Percentiles rank a stretch among this genome's conserved stretches.
phyloP scores from a whole-genome alignment of 768 basidiomycete genomes.

The Pleurotus giganteus region DNA sequence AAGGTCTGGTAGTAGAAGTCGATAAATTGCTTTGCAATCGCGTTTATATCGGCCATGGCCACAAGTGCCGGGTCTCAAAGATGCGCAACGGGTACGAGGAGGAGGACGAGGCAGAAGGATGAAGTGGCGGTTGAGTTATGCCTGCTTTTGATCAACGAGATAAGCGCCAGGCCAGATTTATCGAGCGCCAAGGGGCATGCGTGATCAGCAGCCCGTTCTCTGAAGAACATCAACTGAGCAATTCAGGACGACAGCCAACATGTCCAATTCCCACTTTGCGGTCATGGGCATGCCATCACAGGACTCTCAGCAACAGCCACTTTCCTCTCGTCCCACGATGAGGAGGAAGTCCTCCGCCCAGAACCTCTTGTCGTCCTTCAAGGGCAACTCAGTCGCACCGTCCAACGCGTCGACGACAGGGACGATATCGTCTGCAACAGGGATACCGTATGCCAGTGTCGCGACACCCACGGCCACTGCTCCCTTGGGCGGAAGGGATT shows the following conservation, averaged over 20 bases:
- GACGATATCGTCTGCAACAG: slow-evolving; percentile 31
- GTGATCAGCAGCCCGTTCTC: too few species aligned
- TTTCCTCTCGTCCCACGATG: slow-evolving; percentile 52
- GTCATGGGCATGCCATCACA: background rate
- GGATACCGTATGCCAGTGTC: slow-evolving; percentile 35
- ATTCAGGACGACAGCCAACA: slow-evolving; percentile 15
- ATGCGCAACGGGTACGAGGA: slow-evolving; percentile 16
- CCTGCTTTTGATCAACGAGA: background rate
- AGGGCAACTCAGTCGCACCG: slow-evolving; percentile 31
- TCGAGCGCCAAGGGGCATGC: background rate
- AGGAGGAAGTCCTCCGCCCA: slow-evolving; percentile 85
- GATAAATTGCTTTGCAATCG: slow-evolving; percentile 76
- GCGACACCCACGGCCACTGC: slow-evolving; percentile 42
- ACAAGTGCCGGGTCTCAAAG: slow-evolving; percentile 12
- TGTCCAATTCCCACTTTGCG: slow-evolving; percentile 39
- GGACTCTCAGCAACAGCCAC: background rate
- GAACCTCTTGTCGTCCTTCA: slow-evolving; percentile 80
- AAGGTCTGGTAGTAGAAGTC: slow-evolving; percentile 84
- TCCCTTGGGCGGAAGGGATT: slow-evolving; percentile 49
- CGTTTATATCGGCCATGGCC: slow-evolving; percentile 70
- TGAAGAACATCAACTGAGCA: too few species aligned
- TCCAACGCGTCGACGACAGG: slow-evolving; percentile 25
- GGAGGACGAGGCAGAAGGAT: slow-evolving; percentile 12
- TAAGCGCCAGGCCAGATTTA: background rate
- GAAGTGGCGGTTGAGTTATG: slow-evolving; percentile 6